Evolutionary conservation across 2,329 filamentous ascomycete species (phyloP).

Genomic region (Tolypocladium tundrense): DNA sequence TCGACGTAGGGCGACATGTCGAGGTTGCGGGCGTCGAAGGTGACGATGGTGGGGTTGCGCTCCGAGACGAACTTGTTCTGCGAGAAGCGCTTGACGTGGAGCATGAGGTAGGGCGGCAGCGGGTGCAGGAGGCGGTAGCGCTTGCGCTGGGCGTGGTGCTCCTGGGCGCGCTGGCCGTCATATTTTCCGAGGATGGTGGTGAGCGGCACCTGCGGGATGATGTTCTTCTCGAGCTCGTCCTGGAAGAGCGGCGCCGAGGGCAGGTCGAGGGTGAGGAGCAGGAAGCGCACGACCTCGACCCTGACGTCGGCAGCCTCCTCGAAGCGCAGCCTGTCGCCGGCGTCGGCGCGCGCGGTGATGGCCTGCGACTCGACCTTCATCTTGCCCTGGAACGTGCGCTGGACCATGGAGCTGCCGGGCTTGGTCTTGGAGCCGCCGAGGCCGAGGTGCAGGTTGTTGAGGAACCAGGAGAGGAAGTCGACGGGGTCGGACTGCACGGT

Average conservation of each 20-base stretch:
- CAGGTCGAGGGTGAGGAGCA: constrained; percentile 87
- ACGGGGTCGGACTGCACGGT: constrained; percentile 90
- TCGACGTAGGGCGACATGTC: constrained; percentile 89
- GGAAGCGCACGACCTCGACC: constrained; percentile 66
- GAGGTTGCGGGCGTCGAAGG: constrained; percentile 73
- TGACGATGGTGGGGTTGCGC: constrained; percentile 96
- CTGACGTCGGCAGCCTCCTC: constrained; percentile 81
- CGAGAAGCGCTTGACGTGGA: constrained; percentile 96
- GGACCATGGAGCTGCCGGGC: constrained; percentile 74
- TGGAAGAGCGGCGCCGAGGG: constrained; percentile 91
- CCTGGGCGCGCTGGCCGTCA: constrained; percentile 77
- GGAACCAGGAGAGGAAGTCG: constrained; percentile 94
- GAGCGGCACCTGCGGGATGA: constrained; percentile 86
- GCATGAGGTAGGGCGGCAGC: constrained; percentile 78
- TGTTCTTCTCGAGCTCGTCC: constrained; percentile 87
- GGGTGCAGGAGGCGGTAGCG: constrained; percentile 86
- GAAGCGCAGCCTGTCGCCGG: constrained; percentile 79
- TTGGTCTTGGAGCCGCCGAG: constrained; percentile 85
- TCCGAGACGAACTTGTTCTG: constrained; percentile 95
- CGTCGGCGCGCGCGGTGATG: constrained; percentile 84
- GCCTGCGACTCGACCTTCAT: constrained; percentile 88
- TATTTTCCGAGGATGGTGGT: constrained; percentile 82
- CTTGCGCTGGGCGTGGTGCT: constrained; percentile 78
- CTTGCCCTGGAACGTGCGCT: constrained; percentile 86
- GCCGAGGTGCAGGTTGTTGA: constrained; percentile 88